Conservation (phyloP, 1,284 basidiomycete species). For the Prillingera fragicola region DNA sequence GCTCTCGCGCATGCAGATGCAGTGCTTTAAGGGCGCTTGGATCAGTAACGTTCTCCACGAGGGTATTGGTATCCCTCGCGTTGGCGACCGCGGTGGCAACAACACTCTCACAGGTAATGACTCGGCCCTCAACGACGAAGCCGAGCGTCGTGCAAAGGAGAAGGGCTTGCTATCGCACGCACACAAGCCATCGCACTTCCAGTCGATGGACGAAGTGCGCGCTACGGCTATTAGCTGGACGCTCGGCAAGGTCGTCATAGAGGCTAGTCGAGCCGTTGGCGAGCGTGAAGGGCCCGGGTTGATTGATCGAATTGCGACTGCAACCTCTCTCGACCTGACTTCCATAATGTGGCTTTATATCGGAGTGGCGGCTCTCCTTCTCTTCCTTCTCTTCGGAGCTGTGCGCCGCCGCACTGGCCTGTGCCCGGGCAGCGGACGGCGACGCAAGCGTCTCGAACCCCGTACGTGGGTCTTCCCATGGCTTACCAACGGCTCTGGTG, state of each 20-base stretch:
- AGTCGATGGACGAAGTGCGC: slow-evolving; percentile 83
- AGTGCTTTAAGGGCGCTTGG: slow-evolving; percentile 99
- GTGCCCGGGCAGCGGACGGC: not conserved
- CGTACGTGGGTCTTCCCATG: slow-evolving; percentile 1
- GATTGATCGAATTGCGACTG: too few relatives aligned
- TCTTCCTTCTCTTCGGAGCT: slow-evolving; percentile 10
- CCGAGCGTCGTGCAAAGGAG: slow-evolving; percentile 64
- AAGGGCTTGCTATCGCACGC: slow-evolving; percentile 60
- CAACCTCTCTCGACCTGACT: not conserved
- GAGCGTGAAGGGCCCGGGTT: slow-evolving; percentile 39
- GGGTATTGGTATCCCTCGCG: slow-evolving; percentile 88
- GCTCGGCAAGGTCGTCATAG: slow-evolving; percentile 94
- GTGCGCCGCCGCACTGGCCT: slow-evolving; percentile 2
- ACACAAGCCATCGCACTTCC: slow-evolving; percentile 60
- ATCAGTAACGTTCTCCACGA: slow-evolving; percentile 93
- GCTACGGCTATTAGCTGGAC: slow-evolving; percentile 97
- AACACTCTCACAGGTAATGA: slow-evolving; percentile 51
- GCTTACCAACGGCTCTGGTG: slow-evolving; percentile 1
- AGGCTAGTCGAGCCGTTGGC: slow-evolving; percentile 68
- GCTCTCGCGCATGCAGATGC: slow-evolving; percentile 80
- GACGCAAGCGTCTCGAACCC: not conserved
- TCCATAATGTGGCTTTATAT: slow-evolving; percentile 31
- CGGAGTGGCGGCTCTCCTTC: slow-evolving; percentile 24
- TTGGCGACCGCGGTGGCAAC: slow-evolving; percentile 73
- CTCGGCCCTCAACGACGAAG: slow-evolving; percentile 56